These are phyloP conservation scores for Alternaria gansuensis DNA, from an alignment of 2,329 filamentous ascomycete genomes.

Conservation along the genomic window DNA sequence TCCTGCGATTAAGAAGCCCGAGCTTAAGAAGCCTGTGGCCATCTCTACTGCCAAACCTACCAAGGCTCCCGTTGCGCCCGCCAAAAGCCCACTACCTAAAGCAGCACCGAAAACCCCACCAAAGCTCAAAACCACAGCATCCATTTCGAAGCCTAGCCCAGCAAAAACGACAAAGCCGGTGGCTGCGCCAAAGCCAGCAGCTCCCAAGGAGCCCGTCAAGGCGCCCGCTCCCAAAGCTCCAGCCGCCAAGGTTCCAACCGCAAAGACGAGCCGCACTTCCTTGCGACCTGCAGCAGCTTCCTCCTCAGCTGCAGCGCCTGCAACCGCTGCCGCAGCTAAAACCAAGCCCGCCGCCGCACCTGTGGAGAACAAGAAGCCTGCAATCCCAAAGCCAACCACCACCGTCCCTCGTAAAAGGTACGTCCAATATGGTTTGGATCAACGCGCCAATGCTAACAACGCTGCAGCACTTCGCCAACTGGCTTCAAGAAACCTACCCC, in stretches of 20 bases:
- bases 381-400: slow-evolving; percentile 25
- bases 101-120: slow-evolving; percentile 44
- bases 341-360: slow-evolving; percentile 20
- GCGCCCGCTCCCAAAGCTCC: slow-evolving; percentile 19
- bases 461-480: slow-evolving; percentile 35
- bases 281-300: slow-evolving; percentile 37
- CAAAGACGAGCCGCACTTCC: slow-evolving; percentile 44
- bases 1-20: slow-evolving; percentile 21
- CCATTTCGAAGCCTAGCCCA: slow-evolving; percentile 36
- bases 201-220: slow-evolving; percentile 36
- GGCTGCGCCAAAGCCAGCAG: slow-evolving; percentile 34
- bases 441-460: slow-evolving; percentile 14
- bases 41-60: slow-evolving; percentile 46
- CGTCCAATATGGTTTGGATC: not conserved
- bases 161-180: slow-evolving; percentile 30
- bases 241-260: slow-evolving; percentile 21
- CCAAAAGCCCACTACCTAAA: slow-evolving; percentile 48
- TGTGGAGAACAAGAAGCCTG: slow-evolving; percentile 26
- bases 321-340: slow-evolving; percentile 33
- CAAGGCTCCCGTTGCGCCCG: slow-evolving; percentile 31
- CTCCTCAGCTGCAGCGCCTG: slow-evolving; percentile 32
- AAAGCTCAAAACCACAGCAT: slow-evolving; percentile 32
- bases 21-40: slow-evolving; percentile 44
- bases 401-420: slow-evolving; percentile 26
- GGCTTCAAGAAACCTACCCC: slow-evolving; percentile 52